A percentile compares a stretch with the other conserved stretches of the same genome.
Conservation (phyloP, 1,139 yeast species). For the Geotrichum bryndzae region DNA sequence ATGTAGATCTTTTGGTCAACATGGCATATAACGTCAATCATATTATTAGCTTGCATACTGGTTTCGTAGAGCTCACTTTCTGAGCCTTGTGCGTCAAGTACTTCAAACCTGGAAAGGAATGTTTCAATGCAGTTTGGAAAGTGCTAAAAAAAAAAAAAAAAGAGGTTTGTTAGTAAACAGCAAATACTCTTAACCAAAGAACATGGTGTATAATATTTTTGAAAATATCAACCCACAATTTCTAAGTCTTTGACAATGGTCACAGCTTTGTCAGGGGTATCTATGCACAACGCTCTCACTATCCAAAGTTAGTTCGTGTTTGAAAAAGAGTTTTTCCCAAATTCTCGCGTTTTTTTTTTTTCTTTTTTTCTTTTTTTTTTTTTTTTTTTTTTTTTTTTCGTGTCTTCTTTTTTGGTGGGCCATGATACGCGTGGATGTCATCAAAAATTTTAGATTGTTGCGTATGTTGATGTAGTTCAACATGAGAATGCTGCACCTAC, state of each 20-base stretch:
- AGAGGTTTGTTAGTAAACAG: conserved; percentile 3
- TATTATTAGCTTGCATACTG: not conserved
- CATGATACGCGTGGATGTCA: too few species aligned
- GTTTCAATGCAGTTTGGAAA: conserved; percentile 18
- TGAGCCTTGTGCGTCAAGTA: conserved; percentile 15
- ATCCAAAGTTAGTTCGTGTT: not conserved
- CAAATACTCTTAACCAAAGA: not conserved
- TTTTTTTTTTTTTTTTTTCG: not conserved
- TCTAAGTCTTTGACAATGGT: conserved; percentile 18
- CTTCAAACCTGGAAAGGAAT: conserved; percentile 17
- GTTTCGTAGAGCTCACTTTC: conserved; percentile 13
- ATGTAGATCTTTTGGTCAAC: not conserved
- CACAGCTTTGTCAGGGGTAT: conserved; percentile 15
- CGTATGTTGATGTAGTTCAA: too few species aligned
- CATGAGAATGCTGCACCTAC: not conserved
- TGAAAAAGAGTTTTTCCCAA: too few species aligned
- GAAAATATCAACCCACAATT: conserved; percentile 6
- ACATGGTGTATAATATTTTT: not conserved
- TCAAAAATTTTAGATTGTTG: too few species aligned
- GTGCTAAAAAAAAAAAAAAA: not conserved
- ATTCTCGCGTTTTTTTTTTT: not conserved
- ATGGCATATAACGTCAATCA: not conserved
- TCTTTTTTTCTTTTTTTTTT: too few species aligned
- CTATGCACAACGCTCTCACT: conserved; percentile 16
- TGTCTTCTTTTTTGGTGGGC: not conserved